A percentile compares a stretch with the other conserved stretches of the same genome.
phyloP scores from a whole-genome alignment of 768 basidiomycete species.

The Tulasnella sp. region DNA sequence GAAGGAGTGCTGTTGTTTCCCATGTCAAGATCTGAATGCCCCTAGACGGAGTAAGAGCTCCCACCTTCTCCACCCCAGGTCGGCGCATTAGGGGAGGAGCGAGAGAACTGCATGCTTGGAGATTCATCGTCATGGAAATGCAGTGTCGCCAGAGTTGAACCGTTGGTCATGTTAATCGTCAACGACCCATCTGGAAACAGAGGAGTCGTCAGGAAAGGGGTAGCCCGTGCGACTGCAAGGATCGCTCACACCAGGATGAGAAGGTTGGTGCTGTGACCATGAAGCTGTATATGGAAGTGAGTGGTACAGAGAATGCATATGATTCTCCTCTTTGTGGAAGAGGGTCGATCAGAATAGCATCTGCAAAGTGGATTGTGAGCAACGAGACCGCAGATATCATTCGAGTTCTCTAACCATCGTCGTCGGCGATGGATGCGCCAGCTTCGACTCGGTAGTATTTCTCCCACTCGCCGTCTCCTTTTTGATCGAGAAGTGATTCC shows the following conservation, averaged over 20 bases:
- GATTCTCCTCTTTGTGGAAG: conserved; percentile 76
- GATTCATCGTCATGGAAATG: conserved; percentile 98
- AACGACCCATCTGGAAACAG: conserved; percentile 63
- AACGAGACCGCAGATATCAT: conserved; percentile 19
- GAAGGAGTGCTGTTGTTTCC: conserved; percentile 44
- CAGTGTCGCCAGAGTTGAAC: conserved; percentile 75
- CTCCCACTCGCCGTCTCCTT: conserved; percentile 74
- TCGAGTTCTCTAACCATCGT: conserved; percentile 67
- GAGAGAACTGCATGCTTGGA: conserved; percentile 34
- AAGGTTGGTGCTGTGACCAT: conserved; percentile 73
- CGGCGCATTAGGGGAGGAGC: conserved; percentile 10
- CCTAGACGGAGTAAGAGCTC: neutral
- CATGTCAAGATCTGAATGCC: neutral
- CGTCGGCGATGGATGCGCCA: conserved; percentile 27
- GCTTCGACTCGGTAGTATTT: conserved; percentile 83
- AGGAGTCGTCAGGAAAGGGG: conserved; percentile 21
- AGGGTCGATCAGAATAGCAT: conserved; percentile 75
- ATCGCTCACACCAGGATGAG: conserved; percentile 65
- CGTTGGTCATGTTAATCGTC: conserved; percentile 78
- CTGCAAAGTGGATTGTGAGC: conserved; percentile 27
- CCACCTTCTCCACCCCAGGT: conserved; percentile 16
- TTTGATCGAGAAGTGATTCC: conserved; percentile 70
- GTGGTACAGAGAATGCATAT: conserved; percentile 90
- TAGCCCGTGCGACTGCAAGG: conserved; percentile 14
- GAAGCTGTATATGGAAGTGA: conserved; percentile 82